Percentiles rank a stretch among this genome's conserved stretches.
Evolutionary conservation across 768 basidiomycete genomes (phyloP).

Genomic region (Tricholoma flavovirens): DNA sequence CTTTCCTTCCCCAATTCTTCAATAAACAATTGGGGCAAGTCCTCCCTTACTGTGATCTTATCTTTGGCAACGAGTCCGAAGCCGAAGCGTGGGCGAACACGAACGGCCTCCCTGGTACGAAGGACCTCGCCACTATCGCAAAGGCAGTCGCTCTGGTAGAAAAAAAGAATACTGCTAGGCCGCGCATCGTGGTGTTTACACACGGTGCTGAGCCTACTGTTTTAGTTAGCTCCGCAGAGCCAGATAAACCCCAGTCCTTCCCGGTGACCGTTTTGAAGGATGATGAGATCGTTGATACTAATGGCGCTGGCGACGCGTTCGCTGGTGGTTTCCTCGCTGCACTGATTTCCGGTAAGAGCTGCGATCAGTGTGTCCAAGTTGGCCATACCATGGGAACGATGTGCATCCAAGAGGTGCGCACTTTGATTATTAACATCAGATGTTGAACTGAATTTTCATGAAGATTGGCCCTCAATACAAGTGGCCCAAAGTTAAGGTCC

Average conservation of each 20-base stretch:
- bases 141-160: slow-evolving; percentile 64
- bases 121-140: slow-evolving; percentile 65
- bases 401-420: slow-evolving; percentile 71
- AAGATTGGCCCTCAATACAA: slow-evolving; percentile 48
- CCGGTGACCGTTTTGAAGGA: slow-evolving; percentile 52
- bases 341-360: slow-evolving; percentile 65
- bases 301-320: slow-evolving; percentile 97
- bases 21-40: slow-evolving; percentile 72
- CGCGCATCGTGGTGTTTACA: slow-evolving; percentile 85
- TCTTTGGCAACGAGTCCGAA: slow-evolving; percentile 97
- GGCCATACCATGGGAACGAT: slow-evolving; percentile 86
- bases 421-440: neutral
- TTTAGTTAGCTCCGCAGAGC: slow-evolving; percentile 56
- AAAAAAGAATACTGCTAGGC: slow-evolving; percentile 71
- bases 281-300: slow-evolving; percentile 86
- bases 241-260: slow-evolving; percentile 51
- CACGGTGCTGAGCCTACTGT: slow-evolving; percentile 80
- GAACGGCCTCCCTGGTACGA: slow-evolving; percentile 60
- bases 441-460: neutral
- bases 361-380: slow-evolving; percentile 72
- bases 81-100: slow-evolving; percentile 81
- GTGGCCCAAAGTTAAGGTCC: slow-evolving; percentile 44
- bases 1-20: slow-evolving; percentile 97
- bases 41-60: slow-evolving; percentile 77
- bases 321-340: slow-evolving; percentile 95